Percentiles rank a stretch among this genome's conserved stretches.
phyloP scores from a whole-genome alignment of 2,329 filamentous ascomycete species.

The Diaporthe capsici region DNA sequence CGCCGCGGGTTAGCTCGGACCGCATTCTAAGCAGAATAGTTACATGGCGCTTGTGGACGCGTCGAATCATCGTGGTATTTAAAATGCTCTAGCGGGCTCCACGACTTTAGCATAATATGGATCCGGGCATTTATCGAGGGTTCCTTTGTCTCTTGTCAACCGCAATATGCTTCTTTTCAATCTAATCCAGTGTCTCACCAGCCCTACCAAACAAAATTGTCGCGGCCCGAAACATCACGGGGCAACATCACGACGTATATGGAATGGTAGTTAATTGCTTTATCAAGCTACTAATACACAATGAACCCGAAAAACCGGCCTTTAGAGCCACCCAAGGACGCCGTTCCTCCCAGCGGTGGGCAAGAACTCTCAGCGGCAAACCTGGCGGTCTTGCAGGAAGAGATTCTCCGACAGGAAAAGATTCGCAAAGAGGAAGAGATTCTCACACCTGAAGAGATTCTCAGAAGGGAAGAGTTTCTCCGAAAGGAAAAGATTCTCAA shows the following conservation, averaged over 20 bases:
- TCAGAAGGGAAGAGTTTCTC: no score
- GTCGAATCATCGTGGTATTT: conserved; percentile 5
- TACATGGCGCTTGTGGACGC: conserved; percentile 7
- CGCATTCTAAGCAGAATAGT: background rate
- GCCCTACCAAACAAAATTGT: background rate
- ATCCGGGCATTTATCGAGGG: background rate
- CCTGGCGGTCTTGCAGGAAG: background rate
- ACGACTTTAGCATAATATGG: background rate
- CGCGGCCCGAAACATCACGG: background rate
- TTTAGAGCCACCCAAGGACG: background rate
- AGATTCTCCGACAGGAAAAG: background rate
- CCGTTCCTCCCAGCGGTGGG: background rate
- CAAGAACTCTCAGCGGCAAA: background rate
- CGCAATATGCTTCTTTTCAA: conserved; percentile 19
- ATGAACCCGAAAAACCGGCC: background rate
- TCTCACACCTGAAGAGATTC: no score
- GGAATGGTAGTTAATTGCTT: background rate
- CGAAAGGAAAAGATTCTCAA: no score
- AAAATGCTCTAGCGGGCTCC: conserved; percentile 17
- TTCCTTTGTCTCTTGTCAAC: background rate
- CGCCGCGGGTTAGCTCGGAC: background rate
- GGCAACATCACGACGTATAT: background rate
- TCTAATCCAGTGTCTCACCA: background rate
- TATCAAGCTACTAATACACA: background rate
- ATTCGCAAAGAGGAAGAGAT: no score